Conservation (phyloP, 306 rosid species). For the apple (Malus domestica) region DNA sequence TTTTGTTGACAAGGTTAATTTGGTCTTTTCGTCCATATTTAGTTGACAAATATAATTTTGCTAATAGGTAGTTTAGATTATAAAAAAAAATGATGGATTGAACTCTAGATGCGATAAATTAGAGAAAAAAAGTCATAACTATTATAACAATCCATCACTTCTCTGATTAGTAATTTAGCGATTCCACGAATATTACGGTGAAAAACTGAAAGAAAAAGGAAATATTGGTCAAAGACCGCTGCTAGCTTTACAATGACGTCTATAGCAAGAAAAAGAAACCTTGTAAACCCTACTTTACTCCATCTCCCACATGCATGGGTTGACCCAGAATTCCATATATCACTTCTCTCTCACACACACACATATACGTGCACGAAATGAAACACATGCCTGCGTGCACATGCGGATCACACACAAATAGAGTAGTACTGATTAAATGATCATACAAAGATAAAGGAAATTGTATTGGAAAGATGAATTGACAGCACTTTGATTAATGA, state of each 20-base stretch:
- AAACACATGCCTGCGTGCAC: background rate
- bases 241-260: constrained; percentile 11
- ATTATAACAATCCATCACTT: too few relatives aligned
- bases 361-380: background rate
- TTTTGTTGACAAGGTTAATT: too few relatives aligned
- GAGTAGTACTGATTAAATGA: background rate
- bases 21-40: too few relatives aligned
- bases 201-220: background rate
- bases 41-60: too few relatives aligned
- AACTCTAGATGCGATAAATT: too few relatives aligned
- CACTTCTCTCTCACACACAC: background rate
- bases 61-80: too few relatives aligned
- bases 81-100: too few relatives aligned
- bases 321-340: constrained; percentile 33
- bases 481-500: constrained; percentile 6
- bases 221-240: background rate
- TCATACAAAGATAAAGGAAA: background rate
- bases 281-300: constrained; percentile 11
- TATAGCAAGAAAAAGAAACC: constrained; percentile 11
- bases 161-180: too few relatives aligned
- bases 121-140: too few relatives aligned
- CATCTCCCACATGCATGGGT: constrained; percentile 35
- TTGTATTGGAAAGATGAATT: constrained; percentile 15
- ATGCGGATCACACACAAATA: background rate
- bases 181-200: background rate